A percentile compares a stretch with the other conserved stretches of the same genome.
Conservation (phyloP, 805 yeast genomes). For the Barnettozyma vustinii region DNA sequence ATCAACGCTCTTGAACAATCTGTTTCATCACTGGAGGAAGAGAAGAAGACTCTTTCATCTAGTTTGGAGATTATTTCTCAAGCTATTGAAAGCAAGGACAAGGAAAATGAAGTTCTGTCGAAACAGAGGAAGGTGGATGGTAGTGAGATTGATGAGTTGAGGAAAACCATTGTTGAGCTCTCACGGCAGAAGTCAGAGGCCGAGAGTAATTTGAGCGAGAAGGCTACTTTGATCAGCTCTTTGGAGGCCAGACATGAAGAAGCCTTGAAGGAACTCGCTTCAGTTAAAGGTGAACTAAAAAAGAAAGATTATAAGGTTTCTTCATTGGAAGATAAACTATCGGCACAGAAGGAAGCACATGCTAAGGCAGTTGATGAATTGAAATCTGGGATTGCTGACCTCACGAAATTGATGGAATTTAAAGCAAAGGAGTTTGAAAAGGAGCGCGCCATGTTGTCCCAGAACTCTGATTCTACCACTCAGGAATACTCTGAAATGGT, state of each 20-base stretch:
- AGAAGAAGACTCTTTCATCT: slow-evolving; percentile 29
- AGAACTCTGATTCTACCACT: slow-evolving; percentile 44
- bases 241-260: neutral
- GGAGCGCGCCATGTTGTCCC: slow-evolving; percentile 42
- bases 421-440: slow-evolving; percentile 43
- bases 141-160: slow-evolving; percentile 8
- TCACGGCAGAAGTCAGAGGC: neutral
- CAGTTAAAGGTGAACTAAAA: slow-evolving; percentile 5
- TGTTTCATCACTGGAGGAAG: slow-evolving; percentile 25
- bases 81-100: slow-evolving; percentile 25
- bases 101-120: slow-evolving; percentile 17
- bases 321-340: slow-evolving; percentile 15
- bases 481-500: slow-evolving; percentile 45
- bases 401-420: slow-evolving; percentile 31
- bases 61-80: slow-evolving; percentile 30
- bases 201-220: neutral
- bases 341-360: slow-evolving; percentile 19
- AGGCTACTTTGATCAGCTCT: neutral
- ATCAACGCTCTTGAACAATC: slow-evolving; percentile 23
- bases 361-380: slow-evolving; percentile 19
- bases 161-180: neutral
- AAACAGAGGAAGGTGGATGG: slow-evolving; percentile 13
- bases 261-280: slow-evolving; percentile 7
- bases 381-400: slow-evolving; percentile 25
- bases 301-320: slow-evolving; percentile 13